Evolutionary conservation across 345 rosid species (phyloP).

Genomic region (Hypericum androsaemum): DNA sequence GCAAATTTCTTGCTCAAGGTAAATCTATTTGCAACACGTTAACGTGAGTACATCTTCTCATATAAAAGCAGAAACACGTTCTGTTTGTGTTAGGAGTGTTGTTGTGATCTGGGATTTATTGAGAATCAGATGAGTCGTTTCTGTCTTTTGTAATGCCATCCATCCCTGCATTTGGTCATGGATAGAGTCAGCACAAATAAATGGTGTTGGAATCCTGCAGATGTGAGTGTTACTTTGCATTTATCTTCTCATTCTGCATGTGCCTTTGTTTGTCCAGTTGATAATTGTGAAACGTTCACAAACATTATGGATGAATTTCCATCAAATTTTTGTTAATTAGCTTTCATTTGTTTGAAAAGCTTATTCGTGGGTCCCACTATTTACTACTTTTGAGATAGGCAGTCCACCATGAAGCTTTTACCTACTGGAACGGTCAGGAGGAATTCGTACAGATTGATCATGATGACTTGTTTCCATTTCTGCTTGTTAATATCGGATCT

Average conservation of each 20-base stretch:
- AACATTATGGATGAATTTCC: background rate
- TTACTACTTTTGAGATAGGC: slow-evolving; percentile 41
- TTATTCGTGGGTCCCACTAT: slow-evolving; percentile 5
- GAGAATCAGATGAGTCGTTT: too few relatives aligned
- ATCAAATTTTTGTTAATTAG: background rate
- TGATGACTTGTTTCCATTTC: slow-evolving; percentile 70
- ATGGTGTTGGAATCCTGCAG: too few relatives aligned
- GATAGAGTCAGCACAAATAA: too few relatives aligned
- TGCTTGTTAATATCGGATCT: slow-evolving; percentile 86
- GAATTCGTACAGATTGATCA: slow-evolving; percentile 66
- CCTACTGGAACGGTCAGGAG: slow-evolving; percentile 53
- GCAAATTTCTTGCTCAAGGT: slow-evolving; percentile 5
- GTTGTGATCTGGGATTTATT: too few relatives aligned
- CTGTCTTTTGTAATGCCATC: too few relatives aligned
- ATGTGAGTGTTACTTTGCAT: too few relatives aligned
- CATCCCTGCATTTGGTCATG: too few relatives aligned
- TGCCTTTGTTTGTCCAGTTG: too few relatives aligned
- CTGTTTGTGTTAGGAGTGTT: background rate
- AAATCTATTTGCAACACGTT: background rate
- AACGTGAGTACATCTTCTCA: background rate
- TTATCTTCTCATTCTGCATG: too few relatives aligned
- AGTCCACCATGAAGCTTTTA: slow-evolving; percentile 69
- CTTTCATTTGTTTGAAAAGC: background rate
- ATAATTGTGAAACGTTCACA: too few relatives aligned
- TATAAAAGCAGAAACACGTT: background rate